Evolutionary conservation across 2,329 filamentous ascomycete genomes (phyloP).

Genomic region (Sporothrix schenckii): DNA sequence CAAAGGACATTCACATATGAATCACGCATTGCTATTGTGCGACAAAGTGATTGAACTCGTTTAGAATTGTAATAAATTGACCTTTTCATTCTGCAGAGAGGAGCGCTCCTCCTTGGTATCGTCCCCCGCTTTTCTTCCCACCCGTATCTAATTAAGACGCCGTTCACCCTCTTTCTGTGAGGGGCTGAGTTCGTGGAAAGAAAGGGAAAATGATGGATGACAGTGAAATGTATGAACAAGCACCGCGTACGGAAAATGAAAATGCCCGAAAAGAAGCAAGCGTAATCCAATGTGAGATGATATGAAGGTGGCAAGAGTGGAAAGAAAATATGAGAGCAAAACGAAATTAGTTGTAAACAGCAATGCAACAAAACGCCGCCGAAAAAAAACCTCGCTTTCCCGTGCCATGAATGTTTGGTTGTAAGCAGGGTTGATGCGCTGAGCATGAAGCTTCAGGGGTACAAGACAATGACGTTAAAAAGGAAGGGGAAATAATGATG

Average conservation of each 20-base stretch:
- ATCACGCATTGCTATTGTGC: not conserved
- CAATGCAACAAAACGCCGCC: conserved; percentile 26
- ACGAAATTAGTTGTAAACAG: not conserved
- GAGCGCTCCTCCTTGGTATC: conserved; percentile 19
- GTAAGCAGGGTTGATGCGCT: not conserved
- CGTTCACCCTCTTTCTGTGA: not conserved
- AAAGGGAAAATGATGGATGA: not conserved
- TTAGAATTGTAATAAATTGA: not conserved
- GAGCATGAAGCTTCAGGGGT: conserved; percentile 14
- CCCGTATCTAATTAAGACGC: conserved; percentile 17
- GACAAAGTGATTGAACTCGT: not conserved
- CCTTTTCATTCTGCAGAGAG: conserved; percentile 12
- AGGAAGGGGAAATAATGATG: not conserved
- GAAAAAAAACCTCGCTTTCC: conserved; percentile 27
- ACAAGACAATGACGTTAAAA: conserved; percentile 1
- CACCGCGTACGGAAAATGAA: not conserved
- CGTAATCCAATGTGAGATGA: not conserved
- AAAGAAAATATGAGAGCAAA: not conserved
- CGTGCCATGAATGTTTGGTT: conserved; percentile 29
- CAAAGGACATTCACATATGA: not conserved
- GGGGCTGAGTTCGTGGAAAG: not conserved
- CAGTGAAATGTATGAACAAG: not conserved
- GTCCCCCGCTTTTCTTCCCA: not conserved
- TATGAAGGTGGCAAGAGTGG: no score
- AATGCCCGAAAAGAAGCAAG: not conserved